phyloP scores from a whole-genome alignment of 2,329 filamentous ascomycete genomes.

The Venturia aucupariae region DNA sequence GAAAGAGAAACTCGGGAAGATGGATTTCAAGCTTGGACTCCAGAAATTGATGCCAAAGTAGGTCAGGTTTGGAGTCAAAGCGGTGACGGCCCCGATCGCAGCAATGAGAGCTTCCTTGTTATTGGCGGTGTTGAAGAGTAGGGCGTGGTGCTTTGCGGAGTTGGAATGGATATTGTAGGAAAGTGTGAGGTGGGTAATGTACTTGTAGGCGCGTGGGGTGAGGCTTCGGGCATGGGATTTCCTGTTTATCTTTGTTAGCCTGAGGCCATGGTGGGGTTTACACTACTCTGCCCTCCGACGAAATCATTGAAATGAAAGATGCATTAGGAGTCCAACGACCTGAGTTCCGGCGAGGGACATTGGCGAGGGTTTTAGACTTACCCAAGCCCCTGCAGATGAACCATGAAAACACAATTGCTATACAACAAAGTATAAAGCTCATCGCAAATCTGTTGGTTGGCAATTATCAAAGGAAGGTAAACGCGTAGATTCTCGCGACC shows the following conservation, averaged over 20 bases:
- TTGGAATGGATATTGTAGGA: neutral
- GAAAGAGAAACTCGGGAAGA: neutral
- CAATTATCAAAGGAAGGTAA: neutral
- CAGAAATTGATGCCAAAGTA: slow-evolving; percentile 3
- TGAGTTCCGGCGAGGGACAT: no score
- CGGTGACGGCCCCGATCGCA: neutral
- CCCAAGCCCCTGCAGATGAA: neutral
- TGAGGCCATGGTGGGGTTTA: no score
- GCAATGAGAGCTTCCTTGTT: neutral
- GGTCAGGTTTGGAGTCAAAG: neutral
- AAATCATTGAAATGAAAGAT: no score
- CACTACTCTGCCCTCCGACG: no score
- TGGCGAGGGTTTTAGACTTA: no score
- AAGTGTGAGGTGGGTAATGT: neutral
- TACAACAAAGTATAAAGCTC: slow-evolving; percentile 6
- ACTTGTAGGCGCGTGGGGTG: neutral
- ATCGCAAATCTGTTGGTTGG: neutral
- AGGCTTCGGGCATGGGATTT: neutral
- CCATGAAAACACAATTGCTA: neutral
- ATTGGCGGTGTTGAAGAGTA: neutral
- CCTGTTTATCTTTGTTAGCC: neutral
- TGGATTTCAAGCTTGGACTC: neutral
- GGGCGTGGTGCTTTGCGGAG: neutral
- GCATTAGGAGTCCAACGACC: no score
- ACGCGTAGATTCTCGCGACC: neutral